Conservation (phyloP, 2,329 filamentous ascomycete species). For the Aspergillus neotritici region DNA sequence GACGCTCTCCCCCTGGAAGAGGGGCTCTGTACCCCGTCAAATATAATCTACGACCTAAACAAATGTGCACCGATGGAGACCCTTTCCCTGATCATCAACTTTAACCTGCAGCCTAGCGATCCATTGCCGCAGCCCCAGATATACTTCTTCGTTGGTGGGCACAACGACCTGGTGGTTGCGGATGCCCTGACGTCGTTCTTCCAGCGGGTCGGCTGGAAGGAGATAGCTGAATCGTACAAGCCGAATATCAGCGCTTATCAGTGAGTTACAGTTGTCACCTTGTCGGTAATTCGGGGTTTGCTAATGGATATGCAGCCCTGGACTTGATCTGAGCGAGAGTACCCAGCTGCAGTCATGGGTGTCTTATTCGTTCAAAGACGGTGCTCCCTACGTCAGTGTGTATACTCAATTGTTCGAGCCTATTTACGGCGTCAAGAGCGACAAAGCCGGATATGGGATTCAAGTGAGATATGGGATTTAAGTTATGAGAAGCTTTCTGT, state of each 20-base stretch:
- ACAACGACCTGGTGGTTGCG: slow-evolving; percentile 1
- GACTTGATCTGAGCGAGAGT: background rate
- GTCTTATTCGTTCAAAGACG: slow-evolving; percentile 3
- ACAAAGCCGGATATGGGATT: too few relatives aligned
- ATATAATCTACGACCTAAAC: background rate
- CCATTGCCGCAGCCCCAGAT: slow-evolving; percentile 8
- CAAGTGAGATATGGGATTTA: too few relatives aligned
- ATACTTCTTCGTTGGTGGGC: slow-evolving; percentile 5
- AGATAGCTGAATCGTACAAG: background rate
- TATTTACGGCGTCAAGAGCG: too few relatives aligned
- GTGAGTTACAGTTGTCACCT: background rate
- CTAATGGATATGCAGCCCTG: background rate
- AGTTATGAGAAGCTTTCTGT: too few relatives aligned
- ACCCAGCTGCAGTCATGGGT: slow-evolving; percentile 6
- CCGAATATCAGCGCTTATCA: background rate
- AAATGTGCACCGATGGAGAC: background rate
- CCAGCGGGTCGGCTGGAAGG: background rate
- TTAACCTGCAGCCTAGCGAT: background rate
- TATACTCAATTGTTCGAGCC: slow-evolving; percentile 5
- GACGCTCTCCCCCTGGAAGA: background rate
- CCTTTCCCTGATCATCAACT: slow-evolving; percentile 3
- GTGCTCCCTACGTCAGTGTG: slow-evolving; percentile 4
- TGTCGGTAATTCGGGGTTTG: too few relatives aligned
- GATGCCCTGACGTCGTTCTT: slow-evolving; percentile 4
- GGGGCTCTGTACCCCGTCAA: background rate